Conservation (phyloP, 2,329 filamentous ascomycete species). For the Blastomyces parvus region DNA sequence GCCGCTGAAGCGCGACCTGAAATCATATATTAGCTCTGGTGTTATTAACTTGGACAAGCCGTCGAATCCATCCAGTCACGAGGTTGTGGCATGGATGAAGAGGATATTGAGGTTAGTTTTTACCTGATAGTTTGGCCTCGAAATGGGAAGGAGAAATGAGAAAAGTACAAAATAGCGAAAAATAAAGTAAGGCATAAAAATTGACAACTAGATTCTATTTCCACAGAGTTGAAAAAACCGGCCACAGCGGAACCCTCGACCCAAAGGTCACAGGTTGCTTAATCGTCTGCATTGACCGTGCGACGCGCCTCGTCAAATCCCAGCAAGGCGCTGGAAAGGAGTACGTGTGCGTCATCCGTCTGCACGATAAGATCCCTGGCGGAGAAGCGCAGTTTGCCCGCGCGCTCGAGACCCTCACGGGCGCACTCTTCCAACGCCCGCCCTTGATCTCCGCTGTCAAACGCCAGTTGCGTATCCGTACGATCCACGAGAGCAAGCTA, state of each 20-base stretch:
- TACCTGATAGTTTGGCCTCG: not conserved
- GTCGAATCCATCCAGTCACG: slow-evolving; percentile 94
- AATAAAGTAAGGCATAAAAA: slow-evolving; percentile 1
- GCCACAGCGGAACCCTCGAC: slow-evolving; percentile 95
- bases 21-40: slow-evolving; percentile 92
- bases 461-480: slow-evolving; percentile 94
- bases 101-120: slow-evolving; percentile 69
- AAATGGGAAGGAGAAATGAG: slow-evolving; percentile 6
- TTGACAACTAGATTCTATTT: slow-evolving; percentile 7
- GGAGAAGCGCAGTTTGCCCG: slow-evolving; percentile 87
- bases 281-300: slow-evolving; percentile 92
- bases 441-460: slow-evolving; percentile 98
- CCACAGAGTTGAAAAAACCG: slow-evolving; percentile 79
- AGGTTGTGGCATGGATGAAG: slow-evolving; percentile 99
- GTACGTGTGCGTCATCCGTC: slow-evolving; percentile 89
- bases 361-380: slow-evolving; percentile 91
- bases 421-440: slow-evolving; percentile 92
- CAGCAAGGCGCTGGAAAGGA: slow-evolving; percentile 99
- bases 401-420: slow-evolving; percentile 89
- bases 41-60: slow-evolving; percentile 98
- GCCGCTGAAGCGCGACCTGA: slow-evolving; percentile 86
- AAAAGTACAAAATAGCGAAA: not conserved
- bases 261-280: slow-evolving; percentile 95
- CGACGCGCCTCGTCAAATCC: slow-evolving; percentile 94
- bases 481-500: slow-evolving; percentile 93